Evolutionary conservation across 2,329 filamentous ascomycete species (phyloP).

Genomic region (Fusarium ramigenum): DNA sequence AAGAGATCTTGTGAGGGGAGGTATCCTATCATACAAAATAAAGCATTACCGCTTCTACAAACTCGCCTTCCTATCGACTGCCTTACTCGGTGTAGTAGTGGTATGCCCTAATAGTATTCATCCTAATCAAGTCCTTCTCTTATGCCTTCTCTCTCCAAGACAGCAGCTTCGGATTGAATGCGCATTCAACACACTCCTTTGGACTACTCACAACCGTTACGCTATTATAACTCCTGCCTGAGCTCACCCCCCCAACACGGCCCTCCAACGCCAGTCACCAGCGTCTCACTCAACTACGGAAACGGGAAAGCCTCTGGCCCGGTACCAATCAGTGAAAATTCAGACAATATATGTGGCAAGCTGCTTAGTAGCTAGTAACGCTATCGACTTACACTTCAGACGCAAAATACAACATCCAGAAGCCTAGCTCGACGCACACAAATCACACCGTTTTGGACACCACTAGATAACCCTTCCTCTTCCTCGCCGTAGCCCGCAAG

Average conservation of each 20-base stretch:
- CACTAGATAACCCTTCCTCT: constrained; percentile 39
- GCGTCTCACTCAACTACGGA: constrained; percentile 41
- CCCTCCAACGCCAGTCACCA: constrained; percentile 37
- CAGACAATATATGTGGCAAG: constrained; percentile 42
- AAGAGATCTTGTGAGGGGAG: constrained; percentile 39
- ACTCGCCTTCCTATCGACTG: constrained; percentile 32
- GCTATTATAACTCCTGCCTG: constrained; percentile 33
- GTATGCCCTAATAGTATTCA: constrained; percentile 19
- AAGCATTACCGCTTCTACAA: constrained; percentile 34
- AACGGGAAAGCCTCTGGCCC: constrained; percentile 42
- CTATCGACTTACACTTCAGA: constrained; percentile 41
- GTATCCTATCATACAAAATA: constrained; percentile 42
- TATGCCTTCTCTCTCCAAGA: constrained; percentile 23
- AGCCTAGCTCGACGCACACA: constrained; percentile 35
- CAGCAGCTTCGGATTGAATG: constrained; percentile 28
- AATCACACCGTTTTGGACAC: constrained; percentile 41
- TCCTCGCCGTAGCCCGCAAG: constrained; percentile 60
- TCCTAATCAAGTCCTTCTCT: constrained; percentile 34
- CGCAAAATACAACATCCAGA: constrained; percentile 32
- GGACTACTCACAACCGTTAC: constrained; percentile 34
- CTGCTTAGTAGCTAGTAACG: constrained; percentile 38
- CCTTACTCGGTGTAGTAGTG: constrained; percentile 14
- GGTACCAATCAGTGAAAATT: constrained; percentile 38
- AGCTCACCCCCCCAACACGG: constrained; percentile 37
- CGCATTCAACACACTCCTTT: constrained; percentile 40